Base-by-base conservation (phyloP, 495 filamentous ascomycete species). In the Oleoguttula mirabilis region DNA sequence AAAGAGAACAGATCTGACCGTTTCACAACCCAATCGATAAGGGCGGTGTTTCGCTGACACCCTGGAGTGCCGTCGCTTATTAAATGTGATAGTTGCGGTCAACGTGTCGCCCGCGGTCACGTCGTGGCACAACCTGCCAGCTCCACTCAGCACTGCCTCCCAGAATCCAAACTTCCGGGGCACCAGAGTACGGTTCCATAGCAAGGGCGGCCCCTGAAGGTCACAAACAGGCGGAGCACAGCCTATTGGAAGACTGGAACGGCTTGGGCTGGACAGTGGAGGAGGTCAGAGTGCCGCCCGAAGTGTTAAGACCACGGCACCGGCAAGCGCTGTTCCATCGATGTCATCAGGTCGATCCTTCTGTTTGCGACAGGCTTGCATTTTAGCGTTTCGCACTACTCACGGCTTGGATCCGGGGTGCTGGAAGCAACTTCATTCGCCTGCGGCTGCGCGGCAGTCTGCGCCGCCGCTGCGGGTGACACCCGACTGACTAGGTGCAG, bases 291-390 rank as follows among this genome's bases (percentile, higher is more conserved):
- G 39, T 17, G 21, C 38, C 23, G 38, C 27, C 39, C 14, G 33
- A 31, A 31, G 16, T 4, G 10, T 23, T n/a, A 16, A 16, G 27
- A 20, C 37, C n/a, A 28, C 39, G 39, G 39, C 39, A 15, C 21
- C 39, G 39, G 17, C 19, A 38, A n/a, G 21, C 17, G 44, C 24
- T 12, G 28, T 46, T 25, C 43, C 43, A 46, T 40, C 44, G 44
- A 47, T 47, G 44, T 41, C 36, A 47, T 41, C 2, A 36, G 31
- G 44, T 21, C 44, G 44, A 46, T 39, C 34, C 19, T 14, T 16
- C 21, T 24, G 17, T 36, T 40, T 34, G 36, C 36, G 25, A 24
- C 3, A 34, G 20, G 21, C 28, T 36, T n/a, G n/a, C n/a, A n/a
- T n/a, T n/a, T n/a, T n/a, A n/a, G n/a, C n/a, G n/a, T n/a, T n/a